These are phyloP conservation scores for Solanum chacoense DNA, from an alignment of 305 asterid genomes.

Conservation along the genomic window DNA sequence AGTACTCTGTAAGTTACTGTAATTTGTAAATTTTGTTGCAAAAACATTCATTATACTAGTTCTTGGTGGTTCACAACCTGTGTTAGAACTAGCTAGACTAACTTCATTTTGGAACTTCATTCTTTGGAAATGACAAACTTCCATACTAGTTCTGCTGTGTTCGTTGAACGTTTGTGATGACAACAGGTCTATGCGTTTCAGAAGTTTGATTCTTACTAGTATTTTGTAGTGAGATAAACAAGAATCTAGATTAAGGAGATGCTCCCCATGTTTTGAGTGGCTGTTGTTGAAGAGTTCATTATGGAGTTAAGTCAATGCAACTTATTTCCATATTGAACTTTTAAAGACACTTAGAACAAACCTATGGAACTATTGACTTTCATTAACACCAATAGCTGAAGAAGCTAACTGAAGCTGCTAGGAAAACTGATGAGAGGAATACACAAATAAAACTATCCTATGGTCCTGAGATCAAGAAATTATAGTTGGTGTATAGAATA, in stretches of 20 bases:
- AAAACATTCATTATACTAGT: not conserved
- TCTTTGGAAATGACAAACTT: not conserved
- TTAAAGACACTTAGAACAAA: not conserved
- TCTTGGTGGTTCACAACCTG: not conserved
- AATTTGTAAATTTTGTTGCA: not conserved
- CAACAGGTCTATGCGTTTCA: not conserved
- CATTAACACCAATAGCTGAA: not conserved
- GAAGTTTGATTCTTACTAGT: not conserved
- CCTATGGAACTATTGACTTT: not conserved
- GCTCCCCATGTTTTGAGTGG: not conserved
- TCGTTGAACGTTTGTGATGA: not conserved
- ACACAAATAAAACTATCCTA: not conserved
- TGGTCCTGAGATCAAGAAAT: not conserved
- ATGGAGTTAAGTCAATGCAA: not conserved
- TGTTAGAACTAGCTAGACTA: not conserved
- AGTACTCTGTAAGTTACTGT: not conserved
- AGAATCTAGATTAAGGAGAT: not conserved
- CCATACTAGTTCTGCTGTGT: not conserved
- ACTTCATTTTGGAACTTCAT: not conserved
- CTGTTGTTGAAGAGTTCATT: not conserved
- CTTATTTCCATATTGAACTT: not conserved
- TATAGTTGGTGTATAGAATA: not conserved
- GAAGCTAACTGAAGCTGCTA: not conserved
- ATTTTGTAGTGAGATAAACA: not conserved
- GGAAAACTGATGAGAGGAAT: not conserved